Percentiles rank a stretch among this genome's conserved stretches.
Conservation (phyloP, 2,329 filamentous ascomycete species). For the Arthrinium phaeospermum region DNA sequence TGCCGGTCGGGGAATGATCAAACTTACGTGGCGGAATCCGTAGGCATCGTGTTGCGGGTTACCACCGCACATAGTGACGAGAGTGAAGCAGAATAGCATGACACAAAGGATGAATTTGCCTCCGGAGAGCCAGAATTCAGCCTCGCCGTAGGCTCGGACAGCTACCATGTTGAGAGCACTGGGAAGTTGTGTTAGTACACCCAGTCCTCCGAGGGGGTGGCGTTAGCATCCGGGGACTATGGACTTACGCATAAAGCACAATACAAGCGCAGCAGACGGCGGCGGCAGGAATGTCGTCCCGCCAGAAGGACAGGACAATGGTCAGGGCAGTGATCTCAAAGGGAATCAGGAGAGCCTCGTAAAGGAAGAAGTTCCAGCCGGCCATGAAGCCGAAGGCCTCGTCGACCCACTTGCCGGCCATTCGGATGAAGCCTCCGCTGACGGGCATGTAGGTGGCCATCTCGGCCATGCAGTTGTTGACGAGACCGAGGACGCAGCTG, state of each 20-base stretch:
- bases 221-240: constrained; percentile 30
- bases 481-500: constrained; percentile 57
- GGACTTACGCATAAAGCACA: constrained; percentile 39
- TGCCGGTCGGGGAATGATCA: background rate
- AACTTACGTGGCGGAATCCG: constrained; percentile 38
- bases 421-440: constrained; percentile 63
- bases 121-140: constrained; percentile 52
- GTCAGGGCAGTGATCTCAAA: constrained; percentile 43
- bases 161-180: constrained; percentile 47
- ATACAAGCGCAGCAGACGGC: constrained; percentile 47
- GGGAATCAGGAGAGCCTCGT: constrained; percentile 42
- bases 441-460: constrained; percentile 66
- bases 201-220: constrained; percentile 16
- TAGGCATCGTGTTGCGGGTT: constrained; percentile 46
- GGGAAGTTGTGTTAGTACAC: background rate
- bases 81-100: constrained; percentile 44
- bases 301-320: constrained; percentile 50
- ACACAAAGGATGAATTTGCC: constrained; percentile 45
- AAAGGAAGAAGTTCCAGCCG: constrained; percentile 46
- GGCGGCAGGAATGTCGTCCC: constrained; percentile 47
- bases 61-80: constrained; percentile 50
- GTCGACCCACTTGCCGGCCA: constrained; percentile 67
- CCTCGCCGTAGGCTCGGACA: constrained; percentile 49
- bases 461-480: constrained; percentile 68
- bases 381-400: constrained; percentile 63